A percentile compares a stretch with the other conserved stretches of the same genome.
Evolutionary conservation across 345 rosid species (phyloP).

Genomic region (Acer yangbiense): DNA sequence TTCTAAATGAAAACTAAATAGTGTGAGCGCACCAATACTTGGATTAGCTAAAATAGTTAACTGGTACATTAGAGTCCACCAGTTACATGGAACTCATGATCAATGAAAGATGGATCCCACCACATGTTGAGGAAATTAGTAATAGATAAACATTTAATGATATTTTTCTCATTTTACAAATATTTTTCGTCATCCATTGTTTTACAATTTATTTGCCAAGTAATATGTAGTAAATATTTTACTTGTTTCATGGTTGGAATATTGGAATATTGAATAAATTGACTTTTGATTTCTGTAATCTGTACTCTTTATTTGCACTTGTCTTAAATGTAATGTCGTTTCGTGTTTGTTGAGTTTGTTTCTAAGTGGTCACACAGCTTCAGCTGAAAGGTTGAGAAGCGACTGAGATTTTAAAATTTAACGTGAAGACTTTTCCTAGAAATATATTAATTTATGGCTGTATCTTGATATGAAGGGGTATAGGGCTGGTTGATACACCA

Average conservation of each 20-base stretch:
- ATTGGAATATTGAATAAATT: background rate
- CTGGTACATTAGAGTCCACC: background rate
- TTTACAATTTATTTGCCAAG: background rate
- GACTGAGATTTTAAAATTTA: background rate
- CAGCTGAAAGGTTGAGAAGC: constrained; percentile 6
- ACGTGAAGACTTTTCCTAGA: background rate
- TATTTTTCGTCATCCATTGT: background rate
- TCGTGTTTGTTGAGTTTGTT: background rate
- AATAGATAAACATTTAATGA: background rate
- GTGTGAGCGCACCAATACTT: background rate
- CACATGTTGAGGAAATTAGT: background rate
- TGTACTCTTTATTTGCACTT: background rate
- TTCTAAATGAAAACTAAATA: background rate
- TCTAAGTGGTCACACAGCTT: constrained; percentile 5
- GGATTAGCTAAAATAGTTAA: background rate
- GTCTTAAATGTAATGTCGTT: background rate
- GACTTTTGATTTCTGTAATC: background rate
- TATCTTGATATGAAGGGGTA: background rate
- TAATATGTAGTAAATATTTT: background rate
- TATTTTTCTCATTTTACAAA: background rate
- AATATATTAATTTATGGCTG: constrained; percentile 1
- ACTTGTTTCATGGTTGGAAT: background rate
- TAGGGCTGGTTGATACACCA: background rate
- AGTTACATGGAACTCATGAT: background rate
- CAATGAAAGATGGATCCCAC: background rate